Conservation (phyloP, 345 rosid genomes). For the Triadica sebifera region DNA sequence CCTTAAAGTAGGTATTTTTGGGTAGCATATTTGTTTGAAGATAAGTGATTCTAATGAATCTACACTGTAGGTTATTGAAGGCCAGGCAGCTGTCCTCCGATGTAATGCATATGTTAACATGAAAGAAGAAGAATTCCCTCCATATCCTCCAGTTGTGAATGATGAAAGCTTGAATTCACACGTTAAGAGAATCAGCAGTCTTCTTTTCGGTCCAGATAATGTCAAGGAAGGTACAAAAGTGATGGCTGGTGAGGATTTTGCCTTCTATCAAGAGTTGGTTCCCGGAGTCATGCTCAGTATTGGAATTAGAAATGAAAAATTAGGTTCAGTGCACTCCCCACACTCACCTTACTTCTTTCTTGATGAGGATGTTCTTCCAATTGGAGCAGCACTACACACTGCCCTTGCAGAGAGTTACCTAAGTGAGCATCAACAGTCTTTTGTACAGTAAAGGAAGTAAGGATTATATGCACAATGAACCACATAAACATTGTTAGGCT, state of each 20-base stretch:
- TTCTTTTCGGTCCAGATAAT: constrained; percentile 60
- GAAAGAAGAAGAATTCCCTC: constrained; percentile 43
- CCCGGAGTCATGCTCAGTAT: constrained; percentile 69
- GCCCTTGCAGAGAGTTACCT: constrained; percentile 66
- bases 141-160: constrained; percentile 65
- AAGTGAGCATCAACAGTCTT: constrained; percentile 41
- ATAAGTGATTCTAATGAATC: too few relatives aligned
- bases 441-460: constrained; percentile 1
- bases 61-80: constrained; percentile 52
- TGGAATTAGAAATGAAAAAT: constrained; percentile 65
- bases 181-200: constrained; percentile 47
- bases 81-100: constrained; percentile 63
- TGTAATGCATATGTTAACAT: constrained; percentile 54
- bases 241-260: constrained; percentile 86
- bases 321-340: constrained; percentile 59
- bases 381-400: constrained; percentile 70
- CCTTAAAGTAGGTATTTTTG: not conserved
- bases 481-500: too few relatives aligned
- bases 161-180: constrained; percentile 53
- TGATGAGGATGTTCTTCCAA: constrained; percentile 74
- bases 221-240: constrained; percentile 39
- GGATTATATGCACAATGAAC: too few relatives aligned
- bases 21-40: too few relatives aligned
- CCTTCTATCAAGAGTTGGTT: constrained; percentile 68
- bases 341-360: constrained; percentile 77